phyloP scores from a whole-genome alignment of 2,329 filamentous ascomycete species.

The Cercospora brassicicola region DNA sequence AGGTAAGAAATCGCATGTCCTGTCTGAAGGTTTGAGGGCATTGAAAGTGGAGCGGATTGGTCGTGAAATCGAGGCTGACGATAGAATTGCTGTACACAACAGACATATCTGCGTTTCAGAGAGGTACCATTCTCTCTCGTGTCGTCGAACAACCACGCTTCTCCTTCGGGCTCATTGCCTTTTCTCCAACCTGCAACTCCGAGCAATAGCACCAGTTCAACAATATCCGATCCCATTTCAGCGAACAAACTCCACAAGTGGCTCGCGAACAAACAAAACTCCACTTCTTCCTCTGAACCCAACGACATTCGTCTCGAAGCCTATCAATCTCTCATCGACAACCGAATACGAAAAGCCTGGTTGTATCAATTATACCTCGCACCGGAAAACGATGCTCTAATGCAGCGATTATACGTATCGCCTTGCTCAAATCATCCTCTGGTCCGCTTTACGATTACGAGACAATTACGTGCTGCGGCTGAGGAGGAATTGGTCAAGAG shows the following conservation, averaged over 20 bases:
- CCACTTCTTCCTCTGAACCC: not conserved
- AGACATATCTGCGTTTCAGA: conserved; percentile 82
- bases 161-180: conserved; percentile 81
- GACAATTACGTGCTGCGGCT: conserved; percentile 71
- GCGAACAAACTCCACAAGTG: conserved; percentile 70
- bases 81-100: not conserved
- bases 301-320: conserved; percentile 56
- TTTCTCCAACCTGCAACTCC: conserved; percentile 67
- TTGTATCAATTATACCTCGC: conserved; percentile 81
- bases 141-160: conserved; percentile 88
- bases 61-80: not conserved
- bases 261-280: conserved; percentile 45
- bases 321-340: conserved; percentile 75
- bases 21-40: too few species aligned
- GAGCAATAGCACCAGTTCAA: conserved; percentile 22
- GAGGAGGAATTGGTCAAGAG: conserved; percentile 70
- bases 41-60: not conserved
- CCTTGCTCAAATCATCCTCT: conserved; percentile 60
- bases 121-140: conserved; percentile 65
- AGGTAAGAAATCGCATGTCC: conserved; percentile 60
- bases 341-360: conserved; percentile 81
- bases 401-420: conserved; percentile 69
- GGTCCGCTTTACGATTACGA: conserved; percentile 63
- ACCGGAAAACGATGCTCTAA: conserved; percentile 66
- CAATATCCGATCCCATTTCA: conserved; percentile 51